Evolutionary conservation across 345 rosid species (phyloP), one percentile per base, ranked within the genome.

Genomic region (Physaria fendleri): DNA sequence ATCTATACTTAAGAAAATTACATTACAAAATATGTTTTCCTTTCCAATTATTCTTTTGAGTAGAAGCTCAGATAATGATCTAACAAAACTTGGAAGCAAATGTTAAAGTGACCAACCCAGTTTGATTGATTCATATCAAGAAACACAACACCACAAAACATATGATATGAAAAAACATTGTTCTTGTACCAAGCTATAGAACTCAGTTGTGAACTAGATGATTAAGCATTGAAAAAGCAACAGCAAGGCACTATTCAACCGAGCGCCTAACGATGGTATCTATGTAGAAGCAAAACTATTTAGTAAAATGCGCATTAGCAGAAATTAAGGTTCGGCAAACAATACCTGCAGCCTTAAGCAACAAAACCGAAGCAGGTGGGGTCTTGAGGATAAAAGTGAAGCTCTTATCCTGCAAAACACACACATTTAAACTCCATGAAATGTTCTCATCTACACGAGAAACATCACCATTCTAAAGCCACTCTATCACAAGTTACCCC

Each of bases 331-430:
- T 56, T 21, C 3, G 15, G 45, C 1, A 30, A 44, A 53, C 34
- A 41, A 56, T 78, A 88, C 96, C 96, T 68, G 95, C 95, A 42
- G 98, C 97, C 77, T 92, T 92, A 42, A 92, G 87, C 41, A 92
- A 78, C 68, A 92, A 66, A 74, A 92, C 91, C 10, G 98, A 92
- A 63, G 98, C 97, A 50, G 98, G 98, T 0, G 97, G 98, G 2
- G 98, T 88, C 83, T 92, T 92, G 66, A 92, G 78, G 55, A 92
- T 76, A 68, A 92, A 92, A 32, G 98, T 88, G 77, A 88, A 92
- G 74, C 98, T 92, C 74, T 74, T 88, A 75, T 92, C 98, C 95
- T 88, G 77, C 51, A 78, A 67, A 13, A n/a, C n/a, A n/a, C 33
- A 60, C n/a, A 38, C 40, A 60, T 6, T 47, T 9, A 54, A 46